Conservation (phyloP, 495 filamentous ascomycete species). For the Halenospora varia region DNA sequence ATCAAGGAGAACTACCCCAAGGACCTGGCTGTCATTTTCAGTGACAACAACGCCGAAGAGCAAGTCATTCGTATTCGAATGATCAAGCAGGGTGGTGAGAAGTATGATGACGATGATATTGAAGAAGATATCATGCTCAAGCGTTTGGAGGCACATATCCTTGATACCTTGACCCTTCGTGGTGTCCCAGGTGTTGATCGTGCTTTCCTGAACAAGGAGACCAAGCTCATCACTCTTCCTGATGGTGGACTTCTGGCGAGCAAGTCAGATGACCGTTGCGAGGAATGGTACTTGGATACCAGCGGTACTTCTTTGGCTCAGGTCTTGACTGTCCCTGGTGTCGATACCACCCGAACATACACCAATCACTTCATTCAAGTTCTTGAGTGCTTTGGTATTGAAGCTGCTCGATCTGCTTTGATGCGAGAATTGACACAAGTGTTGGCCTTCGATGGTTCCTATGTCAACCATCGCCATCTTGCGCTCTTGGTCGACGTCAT, state of each 20-base stretch:
- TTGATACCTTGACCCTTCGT: slow-evolving; percentile 84
- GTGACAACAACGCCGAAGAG: slow-evolving; percentile 95
- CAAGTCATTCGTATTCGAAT: slow-evolving; percentile 92
- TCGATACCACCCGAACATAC: slow-evolving; percentile 84
- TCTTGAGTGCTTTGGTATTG: slow-evolving; percentile 91
- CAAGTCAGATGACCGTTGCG: slow-evolving; percentile 68
- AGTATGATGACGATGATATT: slow-evolving; percentile 72
- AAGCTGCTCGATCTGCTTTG: slow-evolving; percentile 81
- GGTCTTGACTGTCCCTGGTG: slow-evolving; percentile 80
- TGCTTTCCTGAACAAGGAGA: slow-evolving; percentile 86
- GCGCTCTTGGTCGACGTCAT: slow-evolving; percentile 97
- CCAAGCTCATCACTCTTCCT: slow-evolving; percentile 52
- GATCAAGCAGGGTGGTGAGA: slow-evolving; percentile 60
- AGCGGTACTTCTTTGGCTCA: slow-evolving; percentile 78
- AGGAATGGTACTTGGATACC: slow-evolving; percentile 94
- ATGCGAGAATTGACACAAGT: slow-evolving; percentile 86
- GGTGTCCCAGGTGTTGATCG: slow-evolving; percentile 84
- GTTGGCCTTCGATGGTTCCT: slow-evolving; percentile 94
- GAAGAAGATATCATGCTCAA: slow-evolving; percentile 90
- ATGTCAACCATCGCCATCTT: slow-evolving; percentile 98
- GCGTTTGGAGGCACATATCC: slow-evolving; percentile 81
- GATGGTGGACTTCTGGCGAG: slow-evolving; percentile 66
- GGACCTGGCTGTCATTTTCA: slow-evolving; percentile 91
- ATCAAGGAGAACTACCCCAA: slow-evolving; percentile 85
- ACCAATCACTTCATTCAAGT: slow-evolving; percentile 95